These are phyloP conservation scores for Melanopsichium pennsylvanicum DNA, from an alignment of 1,284 basidiomycete genomes.

Conservation along the genomic window DNA sequence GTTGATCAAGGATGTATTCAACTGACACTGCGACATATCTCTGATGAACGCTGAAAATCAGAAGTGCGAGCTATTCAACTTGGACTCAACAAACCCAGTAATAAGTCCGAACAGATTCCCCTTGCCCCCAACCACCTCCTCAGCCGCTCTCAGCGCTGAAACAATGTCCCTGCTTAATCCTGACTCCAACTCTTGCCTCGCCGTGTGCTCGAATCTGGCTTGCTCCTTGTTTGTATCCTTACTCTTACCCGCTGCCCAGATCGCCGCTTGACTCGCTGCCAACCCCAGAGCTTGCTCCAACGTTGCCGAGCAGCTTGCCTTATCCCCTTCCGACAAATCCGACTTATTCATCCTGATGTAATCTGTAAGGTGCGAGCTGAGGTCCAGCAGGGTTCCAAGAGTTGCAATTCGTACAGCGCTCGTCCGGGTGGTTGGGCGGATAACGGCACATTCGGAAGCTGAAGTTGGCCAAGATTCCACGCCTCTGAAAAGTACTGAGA, in stretches of 20 bases:
- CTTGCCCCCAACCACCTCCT: constrained; percentile 22
- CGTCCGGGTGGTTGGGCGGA: constrained; percentile 47
- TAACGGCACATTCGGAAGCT: constrained; percentile 70
- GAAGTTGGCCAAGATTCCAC: constrained; percentile 76
- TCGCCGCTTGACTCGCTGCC: constrained; percentile 37
- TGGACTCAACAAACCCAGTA: constrained; percentile 30
- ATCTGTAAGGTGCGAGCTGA: constrained; percentile 47
- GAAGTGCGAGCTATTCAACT: constrained; percentile 14
- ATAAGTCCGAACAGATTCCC: constrained; percentile 18
- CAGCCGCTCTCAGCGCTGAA: constrained; percentile 25
- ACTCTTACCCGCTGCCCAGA: constrained; percentile 36
- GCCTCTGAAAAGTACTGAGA: constrained; percentile 74
- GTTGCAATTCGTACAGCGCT: constrained; percentile 49
- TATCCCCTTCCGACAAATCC: constrained; percentile 6
- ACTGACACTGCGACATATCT: no score
- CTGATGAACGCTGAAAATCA: no score
- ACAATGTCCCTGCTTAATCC: constrained; percentile 32
- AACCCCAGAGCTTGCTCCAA: constrained; percentile 46
- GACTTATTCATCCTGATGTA: constrained; percentile 25
- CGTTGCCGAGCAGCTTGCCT: constrained; percentile 9
- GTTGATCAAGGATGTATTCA: no score
- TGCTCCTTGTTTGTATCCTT: constrained; percentile 10
- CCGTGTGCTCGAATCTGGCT: constrained; percentile 26
- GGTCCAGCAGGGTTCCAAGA: constrained; percentile 60
- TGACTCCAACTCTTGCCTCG: constrained; percentile 37